These are phyloP conservation scores for Saitozyma podzolica DNA, from an alignment of 768 basidiomycete genomes.

Conservation along the genomic window DNA sequence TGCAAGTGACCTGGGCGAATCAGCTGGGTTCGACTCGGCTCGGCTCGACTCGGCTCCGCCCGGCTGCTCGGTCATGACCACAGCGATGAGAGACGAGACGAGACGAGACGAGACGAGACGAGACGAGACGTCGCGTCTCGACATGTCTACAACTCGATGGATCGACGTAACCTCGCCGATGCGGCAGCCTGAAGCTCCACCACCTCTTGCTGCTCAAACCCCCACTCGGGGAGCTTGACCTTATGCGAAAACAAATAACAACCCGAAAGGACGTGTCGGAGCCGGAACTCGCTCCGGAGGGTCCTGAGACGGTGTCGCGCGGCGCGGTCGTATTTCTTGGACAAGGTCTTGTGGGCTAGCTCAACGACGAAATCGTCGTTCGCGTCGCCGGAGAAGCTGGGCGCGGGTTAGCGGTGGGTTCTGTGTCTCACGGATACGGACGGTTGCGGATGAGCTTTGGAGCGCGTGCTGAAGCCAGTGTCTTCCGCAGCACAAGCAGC, in stretches of 20 bases:
- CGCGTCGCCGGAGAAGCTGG: conserved; percentile 71
- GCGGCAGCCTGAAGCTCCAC: not conserved
- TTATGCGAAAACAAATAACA: conserved; percentile 99
- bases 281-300: conserved; percentile 74
- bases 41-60: too few species aligned
- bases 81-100: too few species aligned
- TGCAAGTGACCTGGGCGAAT: conserved; percentile 71
- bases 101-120: too few species aligned
- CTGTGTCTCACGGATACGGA: too few species aligned
- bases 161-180: not conserved
- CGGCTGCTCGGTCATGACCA: too few species aligned
- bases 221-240: conserved; percentile 97
- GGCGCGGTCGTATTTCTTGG: conserved; percentile 56
- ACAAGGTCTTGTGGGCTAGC: conserved; percentile 65
- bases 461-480: too few species aligned
- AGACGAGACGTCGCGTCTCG: too few species aligned
- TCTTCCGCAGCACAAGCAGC: too few species aligned
- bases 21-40: not conserved
- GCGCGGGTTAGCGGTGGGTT: not conserved
- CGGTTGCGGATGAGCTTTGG: too few species aligned
- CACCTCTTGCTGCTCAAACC: conserved; percentile 93
- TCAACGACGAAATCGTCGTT: conserved; percentile 89
- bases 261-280: conserved; percentile 80
- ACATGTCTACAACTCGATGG: too few species aligned
- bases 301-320: conserved; percentile 73